Conservation (phyloP, 108 stramenopile species). For the Cyclotella baltica region DNA sequence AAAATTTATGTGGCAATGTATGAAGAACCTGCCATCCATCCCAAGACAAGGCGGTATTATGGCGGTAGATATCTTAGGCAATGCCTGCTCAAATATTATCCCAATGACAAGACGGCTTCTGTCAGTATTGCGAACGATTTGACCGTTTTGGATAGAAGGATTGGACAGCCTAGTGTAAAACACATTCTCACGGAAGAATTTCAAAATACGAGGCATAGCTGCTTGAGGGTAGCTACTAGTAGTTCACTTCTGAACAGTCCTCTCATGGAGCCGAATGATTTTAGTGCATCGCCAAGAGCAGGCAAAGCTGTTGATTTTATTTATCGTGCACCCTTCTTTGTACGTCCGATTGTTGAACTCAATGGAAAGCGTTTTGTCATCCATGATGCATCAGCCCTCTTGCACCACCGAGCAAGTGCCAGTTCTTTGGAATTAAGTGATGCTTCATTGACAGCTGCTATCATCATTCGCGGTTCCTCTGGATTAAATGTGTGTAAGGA, state of each 20-base stretch:
- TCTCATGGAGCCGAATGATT: constrained; percentile 81
- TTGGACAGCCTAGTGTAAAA: constrained; percentile 15
- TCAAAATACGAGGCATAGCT: constrained; percentile 41
- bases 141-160: constrained; percentile 59
- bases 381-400: constrained; percentile 63
- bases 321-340: constrained; percentile 79
- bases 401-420: constrained; percentile 78
- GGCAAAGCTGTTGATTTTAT: constrained; percentile 86
- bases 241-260: constrained; percentile 62
- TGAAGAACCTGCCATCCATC: constrained; percentile 76
- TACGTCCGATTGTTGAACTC: constrained; percentile 74
- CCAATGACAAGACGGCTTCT: constrained; percentile 78
- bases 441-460: constrained; percentile 69
- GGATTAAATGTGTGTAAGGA: constrained; percentile 42
- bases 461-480: constrained; percentile 61
- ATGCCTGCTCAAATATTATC: constrained; percentile 85
- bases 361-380: constrained; percentile 75
- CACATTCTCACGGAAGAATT: constrained; percentile 39
- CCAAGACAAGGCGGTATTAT: constrained; percentile 53
- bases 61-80: constrained; percentile 74
- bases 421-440: constrained; percentile 83
- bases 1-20: constrained; percentile 83
- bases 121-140: constrained; percentile 57
- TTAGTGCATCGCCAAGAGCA: constrained; percentile 70
- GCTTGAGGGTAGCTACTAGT: constrained; percentile 45